Evolutionary conservation across 2,329 filamentous ascomycete species (phyloP).

Genomic region (Verticillium isaacii): DNA sequence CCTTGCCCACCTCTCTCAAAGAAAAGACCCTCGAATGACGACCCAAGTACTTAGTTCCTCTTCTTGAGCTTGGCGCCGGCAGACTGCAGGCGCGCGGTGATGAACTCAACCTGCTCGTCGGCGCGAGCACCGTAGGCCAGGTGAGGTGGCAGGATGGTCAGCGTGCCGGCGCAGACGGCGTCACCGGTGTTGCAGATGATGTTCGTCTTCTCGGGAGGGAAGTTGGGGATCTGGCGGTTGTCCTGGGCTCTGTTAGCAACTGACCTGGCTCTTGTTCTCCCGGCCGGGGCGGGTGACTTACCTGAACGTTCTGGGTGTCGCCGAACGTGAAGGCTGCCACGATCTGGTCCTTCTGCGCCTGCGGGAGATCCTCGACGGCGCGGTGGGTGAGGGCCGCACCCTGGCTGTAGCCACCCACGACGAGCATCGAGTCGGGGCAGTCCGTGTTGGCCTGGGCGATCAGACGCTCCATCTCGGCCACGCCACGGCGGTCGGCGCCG

Average conservation of each 20-base stretch:
- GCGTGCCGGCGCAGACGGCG: conserved; percentile 28
- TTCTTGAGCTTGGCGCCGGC: conserved; percentile 12
- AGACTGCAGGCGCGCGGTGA: conserved; percentile 12
- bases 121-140: conserved; percentile 29
- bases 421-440: conserved; percentile 29
- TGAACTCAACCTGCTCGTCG: conserved; percentile 23
- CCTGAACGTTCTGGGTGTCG: conserved; percentile 16
- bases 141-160: conserved; percentile 28
- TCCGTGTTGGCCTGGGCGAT: conserved; percentile 28
- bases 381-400: conserved; percentile 22
- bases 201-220: conserved; percentile 27
- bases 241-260: conserved; percentile 18
- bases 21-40: too few relatives aligned
- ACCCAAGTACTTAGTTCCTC: background rate
- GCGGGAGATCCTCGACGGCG: conserved; percentile 18
- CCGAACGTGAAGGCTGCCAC: conserved; percentile 21
- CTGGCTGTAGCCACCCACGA: conserved; percentile 34
- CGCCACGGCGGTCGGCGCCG: conserved; percentile 25
- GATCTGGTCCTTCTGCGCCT: conserved; percentile 16
- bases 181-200: conserved; percentile 36
- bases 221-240: conserved; percentile 27
- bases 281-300: background rate
- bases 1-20: too few relatives aligned
- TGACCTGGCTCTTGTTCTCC: background rate
- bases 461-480: conserved; percentile 25